Evolutionary conservation across 306 rosid genomes (phyloP).

Genomic region (Casuarina glauca): DNA sequence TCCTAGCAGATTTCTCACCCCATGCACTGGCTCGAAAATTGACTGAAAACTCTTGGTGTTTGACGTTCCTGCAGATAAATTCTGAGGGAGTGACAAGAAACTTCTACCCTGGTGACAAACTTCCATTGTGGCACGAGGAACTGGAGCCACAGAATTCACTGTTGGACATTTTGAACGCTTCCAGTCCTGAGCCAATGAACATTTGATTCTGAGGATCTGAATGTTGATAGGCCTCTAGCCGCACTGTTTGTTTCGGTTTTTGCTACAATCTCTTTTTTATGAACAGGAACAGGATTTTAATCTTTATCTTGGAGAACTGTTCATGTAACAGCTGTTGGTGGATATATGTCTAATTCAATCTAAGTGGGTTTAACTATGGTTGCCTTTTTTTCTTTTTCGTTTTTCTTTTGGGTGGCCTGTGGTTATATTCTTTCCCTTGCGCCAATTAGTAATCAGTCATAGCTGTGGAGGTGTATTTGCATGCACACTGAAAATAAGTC

Average conservation of each 20-base stretch:
- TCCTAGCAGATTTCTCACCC: background rate
- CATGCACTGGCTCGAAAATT: background rate
- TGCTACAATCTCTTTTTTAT: slow-evolving; percentile 4
- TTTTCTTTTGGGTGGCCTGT: background rate
- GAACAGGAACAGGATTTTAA: slow-evolving; percentile 6
- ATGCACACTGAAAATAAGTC: background rate
- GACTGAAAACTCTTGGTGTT: slow-evolving; percentile 13
- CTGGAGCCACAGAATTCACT: slow-evolving; percentile 72
- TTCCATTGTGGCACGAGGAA: slow-evolving; percentile 94
- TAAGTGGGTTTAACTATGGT: background rate
- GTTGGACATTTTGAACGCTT: slow-evolving; percentile 64
- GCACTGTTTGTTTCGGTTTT: slow-evolving; percentile 6
- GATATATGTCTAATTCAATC: slow-evolving; percentile 15
- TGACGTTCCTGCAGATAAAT: slow-evolving; percentile 56
- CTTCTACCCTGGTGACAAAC: slow-evolving; percentile 73
- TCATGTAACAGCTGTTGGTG: slow-evolving; percentile 21
- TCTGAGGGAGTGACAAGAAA: slow-evolving; percentile 92
- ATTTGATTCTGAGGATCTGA: slow-evolving; percentile 35
- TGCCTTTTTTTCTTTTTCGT: no score
- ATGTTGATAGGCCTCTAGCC: slow-evolving; percentile 12
- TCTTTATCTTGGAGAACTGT: background rate
- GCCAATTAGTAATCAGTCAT: background rate
- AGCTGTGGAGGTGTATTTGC: background rate
- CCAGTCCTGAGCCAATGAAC: slow-evolving; percentile 80
- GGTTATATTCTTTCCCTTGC: background rate